Conservation (phyloP, 345 rosid species). For the Salix arbutifolia region DNA sequence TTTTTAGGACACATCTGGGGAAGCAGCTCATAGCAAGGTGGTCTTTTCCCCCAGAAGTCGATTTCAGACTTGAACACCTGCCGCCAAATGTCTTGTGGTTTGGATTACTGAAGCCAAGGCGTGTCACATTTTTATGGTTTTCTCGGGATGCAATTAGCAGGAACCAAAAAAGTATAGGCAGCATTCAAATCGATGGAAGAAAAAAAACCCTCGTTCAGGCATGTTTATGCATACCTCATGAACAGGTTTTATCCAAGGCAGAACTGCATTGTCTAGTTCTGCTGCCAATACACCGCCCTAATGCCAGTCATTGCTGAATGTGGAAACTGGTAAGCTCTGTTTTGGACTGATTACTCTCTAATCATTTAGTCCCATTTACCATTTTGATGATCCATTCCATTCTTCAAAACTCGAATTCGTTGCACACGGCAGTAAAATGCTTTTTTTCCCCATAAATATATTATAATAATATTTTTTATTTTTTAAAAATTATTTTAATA, state of each 20-base stretch:
- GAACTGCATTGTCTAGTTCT: conserved; percentile 85
- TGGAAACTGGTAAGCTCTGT: conserved; percentile 65
- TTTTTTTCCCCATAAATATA: too few relatives aligned
- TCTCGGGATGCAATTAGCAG: background rate
- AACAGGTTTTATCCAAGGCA: conserved; percentile 77
- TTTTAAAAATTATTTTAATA: too few relatives aligned
- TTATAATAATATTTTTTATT: too few relatives aligned
- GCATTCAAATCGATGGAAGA: background rate
- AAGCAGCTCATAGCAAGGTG: conserved; percentile 96
- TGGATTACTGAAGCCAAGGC: conserved; percentile 97
- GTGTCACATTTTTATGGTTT: background rate
- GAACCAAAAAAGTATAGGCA: background rate
- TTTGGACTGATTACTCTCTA: background rate
- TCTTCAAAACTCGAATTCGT: background rate
- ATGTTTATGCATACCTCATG: background rate
- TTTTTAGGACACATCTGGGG: conserved; percentile 68
- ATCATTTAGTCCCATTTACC: background rate
- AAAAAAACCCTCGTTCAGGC: background rate
- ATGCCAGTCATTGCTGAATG: conserved; percentile 83
- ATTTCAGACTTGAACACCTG: conserved; percentile 64
- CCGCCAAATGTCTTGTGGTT: conserved; percentile 69
- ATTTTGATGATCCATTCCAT: background rate
- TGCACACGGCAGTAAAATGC: background rate
- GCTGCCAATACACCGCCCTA: conserved; percentile 82
- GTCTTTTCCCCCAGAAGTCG: conserved; percentile 94